Evolutionary conservation across 306 rosid genomes (phyloP).

Genomic region (Gastrolobium villosum): DNA sequence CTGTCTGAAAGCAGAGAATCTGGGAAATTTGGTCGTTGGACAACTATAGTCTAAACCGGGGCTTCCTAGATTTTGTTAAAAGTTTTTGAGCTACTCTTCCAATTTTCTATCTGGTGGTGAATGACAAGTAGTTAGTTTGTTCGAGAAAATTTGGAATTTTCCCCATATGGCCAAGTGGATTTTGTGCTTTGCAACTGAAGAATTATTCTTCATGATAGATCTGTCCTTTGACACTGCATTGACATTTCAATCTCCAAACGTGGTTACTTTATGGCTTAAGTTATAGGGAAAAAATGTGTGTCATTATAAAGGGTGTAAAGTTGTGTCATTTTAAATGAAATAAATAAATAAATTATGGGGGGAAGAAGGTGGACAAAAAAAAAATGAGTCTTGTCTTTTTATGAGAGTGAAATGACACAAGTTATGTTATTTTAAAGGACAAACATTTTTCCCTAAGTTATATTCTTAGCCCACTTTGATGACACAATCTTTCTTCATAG

Average conservation of each 20-base stretch:
- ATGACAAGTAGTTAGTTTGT: constrained; percentile 4
- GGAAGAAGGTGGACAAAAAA: no score
- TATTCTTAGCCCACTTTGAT: background rate
- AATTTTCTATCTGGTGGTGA: constrained; percentile 21
- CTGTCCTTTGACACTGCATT: background rate
- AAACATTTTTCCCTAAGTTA: background rate
- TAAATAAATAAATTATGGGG: no score
- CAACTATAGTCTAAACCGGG: constrained; percentile 33
- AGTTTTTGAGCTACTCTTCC: background rate
- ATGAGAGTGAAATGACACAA: no score
- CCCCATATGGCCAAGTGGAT: background rate
- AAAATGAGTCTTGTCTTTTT: no score
- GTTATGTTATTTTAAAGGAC: no score
- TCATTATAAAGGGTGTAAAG: no score
- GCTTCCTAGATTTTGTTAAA: constrained; percentile 3
- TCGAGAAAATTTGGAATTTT: background rate
- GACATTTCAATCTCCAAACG: background rate
- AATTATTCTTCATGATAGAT: constrained; percentile 3
- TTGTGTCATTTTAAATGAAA: no score
- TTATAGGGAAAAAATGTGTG: no score
- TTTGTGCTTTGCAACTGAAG: background rate
- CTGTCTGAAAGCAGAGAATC: constrained; percentile 20
- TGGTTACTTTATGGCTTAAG: background rate
- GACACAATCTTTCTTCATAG: background rate
- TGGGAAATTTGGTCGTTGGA: constrained; percentile 36